Percentiles rank a stretch among this genome's conserved stretches.
Evolutionary conservation across 306 rosid genomes (phyloP).

Genomic region (Vigna unguiculata): DNA sequence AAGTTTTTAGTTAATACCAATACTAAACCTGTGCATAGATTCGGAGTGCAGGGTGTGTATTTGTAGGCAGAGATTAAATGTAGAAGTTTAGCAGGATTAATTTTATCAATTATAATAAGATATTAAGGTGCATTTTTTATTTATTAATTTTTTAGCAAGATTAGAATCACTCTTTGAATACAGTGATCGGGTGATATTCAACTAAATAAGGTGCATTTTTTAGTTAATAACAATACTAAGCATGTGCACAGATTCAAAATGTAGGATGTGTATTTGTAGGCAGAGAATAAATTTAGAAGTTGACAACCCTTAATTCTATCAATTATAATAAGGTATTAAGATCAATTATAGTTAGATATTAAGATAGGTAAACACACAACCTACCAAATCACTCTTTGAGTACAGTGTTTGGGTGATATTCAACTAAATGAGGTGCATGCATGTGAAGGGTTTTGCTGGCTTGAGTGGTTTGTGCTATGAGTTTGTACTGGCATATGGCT

Average conservation of each 20-base stretch:
- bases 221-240: neutral
- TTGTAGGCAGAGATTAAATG: neutral
- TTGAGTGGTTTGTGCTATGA: neutral
- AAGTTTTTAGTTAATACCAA: neutral
- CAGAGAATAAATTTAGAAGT: neutral
- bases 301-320: neutral
- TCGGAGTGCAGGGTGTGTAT: neutral
- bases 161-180: neutral
- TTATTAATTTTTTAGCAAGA: no score
- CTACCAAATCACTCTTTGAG: neutral
- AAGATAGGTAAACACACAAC: neutral
- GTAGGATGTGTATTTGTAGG: neutral
- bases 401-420: neutral
- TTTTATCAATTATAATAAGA: neutral
- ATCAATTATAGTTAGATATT: neutral
- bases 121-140: no score
- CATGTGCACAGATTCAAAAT: neutral
- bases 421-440: constrained; percentile 1
- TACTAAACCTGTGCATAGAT: neutral
- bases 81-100: neutral
- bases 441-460: neutral
- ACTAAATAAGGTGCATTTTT: neutral
- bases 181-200: neutral
- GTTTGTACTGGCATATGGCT: neutral
- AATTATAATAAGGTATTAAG: neutral